phyloP scores from a whole-genome alignment of 1,284 basidiomycete genomes.

The Sanghuangporus weigelae region DNA sequence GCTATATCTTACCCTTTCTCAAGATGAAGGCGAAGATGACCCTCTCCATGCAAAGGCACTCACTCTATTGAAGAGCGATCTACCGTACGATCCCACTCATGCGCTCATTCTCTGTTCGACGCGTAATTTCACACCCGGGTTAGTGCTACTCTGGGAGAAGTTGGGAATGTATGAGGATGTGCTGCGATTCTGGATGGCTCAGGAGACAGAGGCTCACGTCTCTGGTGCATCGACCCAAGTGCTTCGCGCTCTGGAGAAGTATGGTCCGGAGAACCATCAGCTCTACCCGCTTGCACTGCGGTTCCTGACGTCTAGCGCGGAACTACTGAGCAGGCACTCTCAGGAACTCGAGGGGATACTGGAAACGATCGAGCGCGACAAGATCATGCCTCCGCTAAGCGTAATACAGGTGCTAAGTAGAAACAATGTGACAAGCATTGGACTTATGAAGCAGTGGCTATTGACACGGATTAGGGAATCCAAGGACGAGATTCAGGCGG shows the following conservation, averaged over 20 bases:
- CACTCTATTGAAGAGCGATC: slow-evolving; percentile 50
- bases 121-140: slow-evolving; percentile 73
- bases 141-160: slow-evolving; percentile 88
- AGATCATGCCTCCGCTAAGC: slow-evolving; percentile 82
- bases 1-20: slow-evolving; percentile 71
- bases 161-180: slow-evolving; percentile 97
- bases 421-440: slow-evolving; percentile 85
- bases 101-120: slow-evolving; percentile 92
- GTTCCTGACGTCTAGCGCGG: slow-evolving; percentile 80
- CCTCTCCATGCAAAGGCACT: slow-evolving; percentile 54
- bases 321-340: slow-evolving; percentile 64
- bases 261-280: slow-evolving; percentile 67
- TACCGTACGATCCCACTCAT: slow-evolving; percentile 89
- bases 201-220: slow-evolving; percentile 37
- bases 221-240: slow-evolving; percentile 60
- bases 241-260: slow-evolving; percentile 64
- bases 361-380: slow-evolving; percentile 70
- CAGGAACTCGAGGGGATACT: slow-evolving; percentile 69
- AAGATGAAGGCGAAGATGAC: slow-evolving; percentile 20
- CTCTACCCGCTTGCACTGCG: slow-evolving; percentile 88
- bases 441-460: slow-evolving; percentile 88
- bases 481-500: slow-evolving; percentile 72
- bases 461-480: slow-evolving; percentile 71
- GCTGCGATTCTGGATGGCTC: slow-evolving; percentile 86
- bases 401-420: slow-evolving; percentile 86